A percentile compares a stretch with the other conserved stretches of the same genome.
Evolutionary conservation across 208 protist species (phyloP).

Genomic region (Acanthamoeba comandoni): DNA sequence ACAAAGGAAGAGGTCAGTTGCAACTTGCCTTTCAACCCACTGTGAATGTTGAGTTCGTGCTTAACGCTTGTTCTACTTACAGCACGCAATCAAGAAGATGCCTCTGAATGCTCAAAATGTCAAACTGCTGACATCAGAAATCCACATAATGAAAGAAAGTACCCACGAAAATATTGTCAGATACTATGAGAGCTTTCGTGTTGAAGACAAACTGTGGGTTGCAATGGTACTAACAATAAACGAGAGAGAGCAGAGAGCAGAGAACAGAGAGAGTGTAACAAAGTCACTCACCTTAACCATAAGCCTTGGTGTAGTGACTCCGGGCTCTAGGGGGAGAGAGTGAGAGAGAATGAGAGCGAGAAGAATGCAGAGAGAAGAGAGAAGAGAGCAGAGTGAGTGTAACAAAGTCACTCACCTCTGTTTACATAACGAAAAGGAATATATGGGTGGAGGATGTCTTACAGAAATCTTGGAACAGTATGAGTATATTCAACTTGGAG

Average conservation of each 20-base stretch:
- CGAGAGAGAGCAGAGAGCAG: too few relatives aligned
- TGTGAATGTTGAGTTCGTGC: too few relatives aligned
- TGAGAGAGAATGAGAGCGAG: too few relatives aligned
- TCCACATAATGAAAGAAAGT: slow-evolving; percentile 86
- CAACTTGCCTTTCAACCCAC: neutral
- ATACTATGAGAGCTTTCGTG: slow-evolving; percentile 84
- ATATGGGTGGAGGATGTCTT: slow-evolving; percentile 86
- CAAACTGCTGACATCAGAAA: slow-evolving; percentile 88
- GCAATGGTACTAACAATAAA: too few relatives aligned
- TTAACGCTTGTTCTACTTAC: neutral
- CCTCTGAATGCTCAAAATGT: slow-evolving; percentile 77
- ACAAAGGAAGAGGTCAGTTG: slow-evolving; percentile 37
- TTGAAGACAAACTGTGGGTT: slow-evolving; percentile 85
- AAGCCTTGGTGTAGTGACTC: neutral
- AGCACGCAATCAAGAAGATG: slow-evolving; percentile 74
- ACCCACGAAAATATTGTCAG: slow-evolving; percentile 88
- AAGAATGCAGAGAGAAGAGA: too few relatives aligned
- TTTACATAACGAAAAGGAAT: slow-evolving; percentile 77
- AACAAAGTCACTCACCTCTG: too few relatives aligned
- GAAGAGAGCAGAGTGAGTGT: too few relatives aligned
- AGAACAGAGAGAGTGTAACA: too few relatives aligned
- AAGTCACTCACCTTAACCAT: neutral
- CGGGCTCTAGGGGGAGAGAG: neutral
- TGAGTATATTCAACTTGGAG: slow-evolving; percentile 73
- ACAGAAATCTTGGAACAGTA: slow-evolving; percentile 84